Percentiles rank a stretch among this genome's conserved stretches.
Conservation (phyloP, 1,284 basidiomycete genomes). For the Laetiporus sulphureus region DNA sequence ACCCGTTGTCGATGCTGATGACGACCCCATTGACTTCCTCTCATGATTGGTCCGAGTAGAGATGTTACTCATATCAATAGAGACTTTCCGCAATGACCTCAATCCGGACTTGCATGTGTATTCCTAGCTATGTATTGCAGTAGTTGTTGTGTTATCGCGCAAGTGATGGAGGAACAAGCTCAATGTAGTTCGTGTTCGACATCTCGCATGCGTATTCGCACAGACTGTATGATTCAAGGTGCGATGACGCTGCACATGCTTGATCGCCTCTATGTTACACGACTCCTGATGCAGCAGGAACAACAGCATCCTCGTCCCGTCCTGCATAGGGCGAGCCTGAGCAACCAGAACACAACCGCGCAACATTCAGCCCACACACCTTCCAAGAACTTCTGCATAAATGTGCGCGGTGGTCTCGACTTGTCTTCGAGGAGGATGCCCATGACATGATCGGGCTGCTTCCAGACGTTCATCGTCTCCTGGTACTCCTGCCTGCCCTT, state of each 20-base stretch:
- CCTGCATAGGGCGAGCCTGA: constrained; percentile 26
- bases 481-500: constrained; percentile 91
- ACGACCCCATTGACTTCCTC: constrained; percentile 20
- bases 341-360: background rate
- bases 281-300: constrained; percentile 44
- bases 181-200: too few species aligned
- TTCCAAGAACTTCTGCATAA: constrained; percentile 83
- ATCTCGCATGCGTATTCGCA: too few species aligned
- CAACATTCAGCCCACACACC: constrained; percentile 39
- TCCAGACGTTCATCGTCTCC: constrained; percentile 94
- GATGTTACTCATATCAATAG: background rate
- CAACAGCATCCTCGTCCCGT: constrained; percentile 46
- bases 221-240: too few species aligned
- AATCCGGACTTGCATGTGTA: too few species aligned
- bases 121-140: background rate
- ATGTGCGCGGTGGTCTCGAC: constrained; percentile 53
- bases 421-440: constrained; percentile 53
- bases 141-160: too few species aligned
- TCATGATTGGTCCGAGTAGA: constrained; percentile 5
- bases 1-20: constrained; percentile 12
- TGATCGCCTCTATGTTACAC: constrained; percentile 5
- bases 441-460: constrained; percentile 73
- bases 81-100: too few species aligned
- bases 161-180: too few species aligned
- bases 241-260: too few species aligned